Evolutionary conservation across 805 yeast genomes (phyloP).

Genomic region (Cyberlindnera nakhonratchasimensis): DNA sequence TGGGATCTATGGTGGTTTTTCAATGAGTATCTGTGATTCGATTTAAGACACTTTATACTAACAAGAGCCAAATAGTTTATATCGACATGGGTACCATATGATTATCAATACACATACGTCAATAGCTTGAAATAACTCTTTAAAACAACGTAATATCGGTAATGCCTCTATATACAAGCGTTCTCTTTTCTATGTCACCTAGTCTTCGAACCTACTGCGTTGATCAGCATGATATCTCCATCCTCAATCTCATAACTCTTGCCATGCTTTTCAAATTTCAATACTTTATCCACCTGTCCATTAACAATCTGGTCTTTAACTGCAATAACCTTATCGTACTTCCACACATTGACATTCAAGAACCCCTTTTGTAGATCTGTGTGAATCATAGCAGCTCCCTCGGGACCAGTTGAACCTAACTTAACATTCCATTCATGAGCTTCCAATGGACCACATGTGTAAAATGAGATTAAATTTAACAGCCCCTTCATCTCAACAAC

Average conservation of each 20-base stretch:
- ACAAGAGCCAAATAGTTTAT: neutral
- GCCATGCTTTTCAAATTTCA: constrained; percentile 50
- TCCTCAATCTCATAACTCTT: constrained; percentile 78
- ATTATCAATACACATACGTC: neutral
- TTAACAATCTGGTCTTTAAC: constrained; percentile 15
- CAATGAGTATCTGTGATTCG: neutral
- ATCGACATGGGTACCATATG: neutral
- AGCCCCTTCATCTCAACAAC: constrained; percentile 63
- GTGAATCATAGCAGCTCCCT: constrained; percentile 89
- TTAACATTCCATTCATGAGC: constrained; percentile 88
- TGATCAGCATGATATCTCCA: constrained; percentile 76
- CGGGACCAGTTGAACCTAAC: constrained; percentile 72
- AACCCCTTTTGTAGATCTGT: constrained; percentile 81
- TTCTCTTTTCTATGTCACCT: constrained; percentile 19
- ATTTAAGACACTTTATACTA: too few species aligned
- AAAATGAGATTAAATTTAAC: constrained; percentile 72
- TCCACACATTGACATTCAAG: constrained; percentile 71
- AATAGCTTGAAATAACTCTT: too few species aligned
- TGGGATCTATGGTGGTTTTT: neutral
- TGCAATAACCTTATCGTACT: constrained; percentile 53
- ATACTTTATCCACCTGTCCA: constrained; percentile 32
- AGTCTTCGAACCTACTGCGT: constrained; percentile 64
- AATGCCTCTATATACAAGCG: neutral
- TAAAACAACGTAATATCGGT: too few species aligned
- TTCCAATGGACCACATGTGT: constrained; percentile 83